These are phyloP conservation scores for Quercus mongolica DNA, from an alignment of 306 rosid genomes.

Conservation along the genomic window DNA sequence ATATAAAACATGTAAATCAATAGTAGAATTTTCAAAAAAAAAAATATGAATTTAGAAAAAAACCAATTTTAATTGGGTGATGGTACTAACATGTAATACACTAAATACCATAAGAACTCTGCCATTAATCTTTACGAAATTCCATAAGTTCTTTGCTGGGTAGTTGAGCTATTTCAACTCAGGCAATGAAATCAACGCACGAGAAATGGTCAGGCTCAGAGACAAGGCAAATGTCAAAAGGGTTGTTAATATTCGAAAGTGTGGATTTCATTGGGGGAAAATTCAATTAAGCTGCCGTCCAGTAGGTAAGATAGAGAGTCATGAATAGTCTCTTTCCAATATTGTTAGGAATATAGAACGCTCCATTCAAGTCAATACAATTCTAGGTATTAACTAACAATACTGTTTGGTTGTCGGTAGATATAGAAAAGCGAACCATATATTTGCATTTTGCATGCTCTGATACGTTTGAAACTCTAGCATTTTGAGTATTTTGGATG, in stretches of 20 bases:
- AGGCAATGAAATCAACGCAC: conserved; percentile 15
- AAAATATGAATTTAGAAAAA: too few species aligned
- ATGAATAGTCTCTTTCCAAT: conserved; percentile 5
- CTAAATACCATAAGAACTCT: too few species aligned
- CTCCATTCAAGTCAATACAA: not conserved
- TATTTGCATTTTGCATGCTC: not conserved
- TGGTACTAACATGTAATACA: too few species aligned
- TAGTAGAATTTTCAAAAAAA: too few species aligned
- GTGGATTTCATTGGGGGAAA: conserved; percentile 15
- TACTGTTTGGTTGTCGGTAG: not conserved
- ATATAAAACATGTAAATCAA: too few species aligned
- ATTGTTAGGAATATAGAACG: not conserved
- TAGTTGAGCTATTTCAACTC: conserved; percentile 24
- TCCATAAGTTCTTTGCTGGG: conserved; percentile 15
- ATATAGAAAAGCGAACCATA: not conserved
- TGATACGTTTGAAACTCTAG: not conserved
- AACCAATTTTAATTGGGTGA: too few species aligned
- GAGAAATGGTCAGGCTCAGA: conserved; percentile 19
- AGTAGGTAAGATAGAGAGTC: conserved; percentile 9
- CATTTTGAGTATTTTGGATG: too few species aligned
- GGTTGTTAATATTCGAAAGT: conserved; percentile 21
- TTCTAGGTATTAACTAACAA: too few species aligned
- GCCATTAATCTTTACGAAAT: too few species aligned
- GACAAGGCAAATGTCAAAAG: conserved; percentile 30
- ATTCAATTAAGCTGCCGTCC: conserved; percentile 15